These are phyloP conservation scores for Wallacemonas rigidus DNA, from an alignment of 208 protist species.

Conservation along the genomic window DNA sequence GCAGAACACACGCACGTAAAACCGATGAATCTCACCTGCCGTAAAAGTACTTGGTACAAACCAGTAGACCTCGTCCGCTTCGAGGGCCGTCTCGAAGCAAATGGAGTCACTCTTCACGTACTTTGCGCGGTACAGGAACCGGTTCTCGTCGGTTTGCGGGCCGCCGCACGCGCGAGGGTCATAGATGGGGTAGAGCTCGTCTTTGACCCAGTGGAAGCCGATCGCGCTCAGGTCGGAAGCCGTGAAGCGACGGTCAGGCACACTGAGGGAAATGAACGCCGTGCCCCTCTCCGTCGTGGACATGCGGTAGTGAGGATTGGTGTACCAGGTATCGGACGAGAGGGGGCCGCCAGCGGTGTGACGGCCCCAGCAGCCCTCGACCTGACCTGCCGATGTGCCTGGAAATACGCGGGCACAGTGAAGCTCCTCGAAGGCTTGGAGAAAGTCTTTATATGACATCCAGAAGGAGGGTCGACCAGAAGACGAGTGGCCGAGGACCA, in stretches of 20 bases:
- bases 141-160: conserved; percentile 2
- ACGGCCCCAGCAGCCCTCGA: conserved; percentile 61
- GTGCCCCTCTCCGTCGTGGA: conserved; percentile 36
- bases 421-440: conserved; percentile 63
- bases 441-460: conserved; percentile 85
- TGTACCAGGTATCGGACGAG: conserved; percentile 53
- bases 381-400: conserved; percentile 42
- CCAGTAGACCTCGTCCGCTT: conserved; percentile 73
- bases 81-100: conserved; percentile 60
- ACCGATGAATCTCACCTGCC: conserved; percentile 50
- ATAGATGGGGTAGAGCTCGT: conserved; percentile 63
- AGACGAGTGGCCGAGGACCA: conserved; percentile 11
- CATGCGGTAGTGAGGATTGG: conserved; percentile 80
- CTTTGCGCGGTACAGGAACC: conserved; percentile 41
- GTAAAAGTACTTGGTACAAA: conserved; percentile 69
- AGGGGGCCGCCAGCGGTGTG: conserved; percentile 56
- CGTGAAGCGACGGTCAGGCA: conserved; percentile 65
- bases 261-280: conserved; percentile 61
- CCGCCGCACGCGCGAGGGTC: neutral
- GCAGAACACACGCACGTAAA: conserved; percentile 60
- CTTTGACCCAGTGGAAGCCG: conserved; percentile 63
- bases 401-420: conserved; percentile 70
- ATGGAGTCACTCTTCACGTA: conserved; percentile 56
- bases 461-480: conserved; percentile 51
- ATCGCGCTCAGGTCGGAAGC: conserved; percentile 47